Conservation (phyloP, 768 basidiomycete species). For the Hemileccinum impolitum region DNA sequence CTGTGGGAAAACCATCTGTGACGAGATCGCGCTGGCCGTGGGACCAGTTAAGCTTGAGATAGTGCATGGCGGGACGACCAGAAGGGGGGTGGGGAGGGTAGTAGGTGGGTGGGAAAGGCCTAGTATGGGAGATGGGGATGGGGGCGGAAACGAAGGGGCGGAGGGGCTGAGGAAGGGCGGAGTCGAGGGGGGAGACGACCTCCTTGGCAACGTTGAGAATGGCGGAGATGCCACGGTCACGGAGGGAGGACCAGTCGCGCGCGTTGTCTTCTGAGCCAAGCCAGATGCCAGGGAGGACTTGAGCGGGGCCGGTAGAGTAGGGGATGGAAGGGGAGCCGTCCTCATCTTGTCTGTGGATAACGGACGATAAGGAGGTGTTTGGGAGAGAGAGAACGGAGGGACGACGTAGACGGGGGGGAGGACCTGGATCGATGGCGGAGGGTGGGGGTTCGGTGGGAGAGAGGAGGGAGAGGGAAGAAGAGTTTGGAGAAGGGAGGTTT, state of each 20-base stretch:
- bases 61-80: constrained; percentile 78
- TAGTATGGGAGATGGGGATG: constrained; percentile 44
- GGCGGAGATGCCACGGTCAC: constrained; percentile 69
- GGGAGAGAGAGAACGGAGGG: constrained; percentile 73
- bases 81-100: constrained; percentile 63
- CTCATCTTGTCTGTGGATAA: constrained; percentile 63
- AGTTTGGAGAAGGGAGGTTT: constrained; percentile 57
- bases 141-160: constrained; percentile 69
- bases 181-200: constrained; percentile 69
- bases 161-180: constrained; percentile 42
- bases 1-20: constrained; percentile 69
- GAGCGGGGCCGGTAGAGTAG: constrained; percentile 77
- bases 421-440: constrained; percentile 22
- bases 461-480: constrained; percentile 50
- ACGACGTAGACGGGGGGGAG: constrained; percentile 49
- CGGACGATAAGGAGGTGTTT: constrained; percentile 32
- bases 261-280: constrained; percentile 92
- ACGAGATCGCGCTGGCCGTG: constrained; percentile 93
- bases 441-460: constrained; percentile 30
- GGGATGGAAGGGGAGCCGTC: constrained; percentile 59
- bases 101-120: constrained; percentile 47
- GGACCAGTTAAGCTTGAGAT: constrained; percentile 89
- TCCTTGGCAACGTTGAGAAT: constrained; percentile 94
- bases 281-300: constrained; percentile 84
- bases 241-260: constrained; percentile 70